Conservation (phyloP, 768 basidiomycete genomes). For the Leccinum arenicola region DNA sequence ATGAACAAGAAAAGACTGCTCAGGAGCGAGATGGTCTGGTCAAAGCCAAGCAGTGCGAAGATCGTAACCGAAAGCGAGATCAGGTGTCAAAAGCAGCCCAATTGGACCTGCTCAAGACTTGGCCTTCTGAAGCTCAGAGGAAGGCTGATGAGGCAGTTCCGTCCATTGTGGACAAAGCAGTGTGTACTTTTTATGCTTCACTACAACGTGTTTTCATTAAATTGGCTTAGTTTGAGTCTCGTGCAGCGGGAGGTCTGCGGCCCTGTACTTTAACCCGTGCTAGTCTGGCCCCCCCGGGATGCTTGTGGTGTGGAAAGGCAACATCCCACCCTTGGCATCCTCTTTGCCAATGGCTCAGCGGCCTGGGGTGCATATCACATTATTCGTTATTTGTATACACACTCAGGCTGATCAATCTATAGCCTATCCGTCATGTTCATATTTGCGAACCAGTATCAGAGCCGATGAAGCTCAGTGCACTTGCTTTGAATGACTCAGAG, state of each 20-base stretch:
- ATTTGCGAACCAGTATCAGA: background rate
- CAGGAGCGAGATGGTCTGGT: background rate
- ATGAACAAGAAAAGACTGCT: background rate
- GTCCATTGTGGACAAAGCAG: background rate
- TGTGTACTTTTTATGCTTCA: background rate
- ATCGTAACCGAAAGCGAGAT: background rate
- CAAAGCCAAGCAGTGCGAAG: background rate
- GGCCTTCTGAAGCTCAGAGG: background rate
- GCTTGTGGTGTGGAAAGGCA: background rate
- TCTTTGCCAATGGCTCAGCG: background rate
- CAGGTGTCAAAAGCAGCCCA: background rate
- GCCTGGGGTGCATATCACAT: background rate
- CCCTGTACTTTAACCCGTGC: background rate
- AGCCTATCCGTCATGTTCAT: background rate
- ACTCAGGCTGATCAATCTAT: background rate
- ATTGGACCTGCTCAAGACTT: background rate
- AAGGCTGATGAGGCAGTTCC: background rate
- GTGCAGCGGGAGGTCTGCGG: background rate
- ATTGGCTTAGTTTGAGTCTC: background rate
- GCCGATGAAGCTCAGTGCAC: background rate
- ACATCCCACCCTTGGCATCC: background rate
- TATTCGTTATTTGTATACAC: background rate
- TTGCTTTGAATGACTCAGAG: background rate
- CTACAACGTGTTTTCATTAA: background rate
- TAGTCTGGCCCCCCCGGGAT: background rate